Evolutionary conservation across 371 early-diverging fungal species (phyloP).

Genomic region (Dichotomocladium elegans): DNA sequence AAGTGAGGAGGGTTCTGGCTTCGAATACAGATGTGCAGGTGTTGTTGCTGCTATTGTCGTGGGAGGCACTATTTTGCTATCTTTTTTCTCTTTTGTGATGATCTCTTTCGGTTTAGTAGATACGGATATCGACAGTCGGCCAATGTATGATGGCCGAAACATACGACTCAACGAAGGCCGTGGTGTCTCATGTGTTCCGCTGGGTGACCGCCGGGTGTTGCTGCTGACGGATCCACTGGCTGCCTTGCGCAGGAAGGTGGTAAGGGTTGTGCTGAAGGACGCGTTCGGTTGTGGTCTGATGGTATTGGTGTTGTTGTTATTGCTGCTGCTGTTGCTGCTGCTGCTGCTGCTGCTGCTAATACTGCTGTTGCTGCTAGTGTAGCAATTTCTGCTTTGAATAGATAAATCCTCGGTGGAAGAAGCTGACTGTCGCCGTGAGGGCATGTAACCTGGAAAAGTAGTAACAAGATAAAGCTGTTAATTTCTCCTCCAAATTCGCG

Average conservation of each 20-base stretch:
- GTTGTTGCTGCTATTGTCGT: no score
- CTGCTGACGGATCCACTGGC: neutral
- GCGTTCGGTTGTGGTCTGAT: neutral
- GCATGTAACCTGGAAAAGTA: slow-evolving; percentile 13
- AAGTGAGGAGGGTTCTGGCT: no score
- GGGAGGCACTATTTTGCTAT: no score
- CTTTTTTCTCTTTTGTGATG: no score
- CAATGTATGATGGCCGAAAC: neutral
- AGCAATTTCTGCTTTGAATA: no score
- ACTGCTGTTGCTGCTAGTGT: no score
- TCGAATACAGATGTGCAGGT: no score
- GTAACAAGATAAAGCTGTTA: neutral
- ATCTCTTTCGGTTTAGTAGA: neutral
- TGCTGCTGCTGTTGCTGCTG: no score
- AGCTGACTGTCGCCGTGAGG: slow-evolving; percentile 13
- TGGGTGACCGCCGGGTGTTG: neutral
- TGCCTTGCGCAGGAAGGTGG: slow-evolving; percentile 9
- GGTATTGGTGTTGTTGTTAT: neutral
- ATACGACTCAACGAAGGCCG: neutral
- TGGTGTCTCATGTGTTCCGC: neutral
- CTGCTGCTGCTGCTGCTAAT: no score
- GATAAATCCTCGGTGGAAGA: no score
- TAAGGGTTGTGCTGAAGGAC: slow-evolving; percentile 7
- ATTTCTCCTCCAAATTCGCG: no score
- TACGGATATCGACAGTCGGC: neutral